Base-by-base conservation (phyloP, 768 basidiomycete species). In the Suillus cothurnatus region DNA sequence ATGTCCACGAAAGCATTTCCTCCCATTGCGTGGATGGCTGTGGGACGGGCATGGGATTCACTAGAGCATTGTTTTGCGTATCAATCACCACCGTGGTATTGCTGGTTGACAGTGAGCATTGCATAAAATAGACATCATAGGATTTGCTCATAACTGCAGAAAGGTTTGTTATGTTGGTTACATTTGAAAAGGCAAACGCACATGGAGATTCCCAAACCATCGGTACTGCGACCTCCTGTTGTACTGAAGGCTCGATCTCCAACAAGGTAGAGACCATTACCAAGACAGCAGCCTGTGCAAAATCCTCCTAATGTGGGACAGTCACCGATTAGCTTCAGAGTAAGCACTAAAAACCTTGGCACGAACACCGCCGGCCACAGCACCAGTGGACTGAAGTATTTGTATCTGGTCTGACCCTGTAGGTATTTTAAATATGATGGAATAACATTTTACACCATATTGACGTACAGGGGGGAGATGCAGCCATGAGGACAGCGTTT, bases 291-390 rank as follows among this genome's bases (percentile, higher is more conserved):
- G 41, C 1, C 43, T 19, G n/a, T n/a, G n/a, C n/a, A n/a, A n/a
- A n/a, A n/a, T n/a, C n/a, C n/a, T n/a, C n/a, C n/a, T 43, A 19
- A 43, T 11, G 41, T 43, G 19, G 41, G 19, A 8, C 19, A 21
- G 19, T 7, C 19, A 2, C 7, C 15, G 7, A 43, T 43, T 21
- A 43, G 19, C 7, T 19, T 43, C 41, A 43, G 7, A 19, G 41
- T 8, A 21, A 19, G 41, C 41, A 43, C 17, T 8, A 43, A 43
- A 19, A 19, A 43, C 19, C 19, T 43, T 43, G 41, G 4, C 11
- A n/a, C n/a, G 0, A n/a, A 43, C 17, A 3, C 0, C 14, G 3
- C 6, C 1, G 6, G 5, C 9, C 34, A 1, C 1, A 36, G 1
- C 34, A 8, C 34, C 34, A 8, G 1, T 8, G 9, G 5, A 6